Evolutionary conservation across 2,329 filamentous ascomycete species (phyloP).

Genomic region (Epichloe elymi): DNA sequence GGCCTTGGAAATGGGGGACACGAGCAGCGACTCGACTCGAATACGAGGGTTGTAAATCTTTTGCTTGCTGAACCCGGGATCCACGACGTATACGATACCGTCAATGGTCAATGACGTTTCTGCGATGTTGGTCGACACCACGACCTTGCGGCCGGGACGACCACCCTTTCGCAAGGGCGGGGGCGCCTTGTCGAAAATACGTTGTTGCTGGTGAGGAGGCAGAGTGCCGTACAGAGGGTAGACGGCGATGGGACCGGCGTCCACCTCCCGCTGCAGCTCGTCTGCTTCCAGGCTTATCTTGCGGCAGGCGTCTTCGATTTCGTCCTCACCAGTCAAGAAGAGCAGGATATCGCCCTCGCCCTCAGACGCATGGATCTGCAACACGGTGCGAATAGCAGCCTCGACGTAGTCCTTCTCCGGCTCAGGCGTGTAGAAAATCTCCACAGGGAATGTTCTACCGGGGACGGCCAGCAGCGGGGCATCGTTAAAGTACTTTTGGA

Average conservation of each 20-base stretch:
- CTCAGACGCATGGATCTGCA: slow-evolving; percentile 93
- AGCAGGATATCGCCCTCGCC: slow-evolving; percentile 84
- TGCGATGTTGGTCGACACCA: slow-evolving; percentile 94
- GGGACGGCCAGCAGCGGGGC: slow-evolving; percentile 89
- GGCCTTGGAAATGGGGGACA: slow-evolving; percentile 94
- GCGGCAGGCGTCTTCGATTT: slow-evolving; percentile 91
- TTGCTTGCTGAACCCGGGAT: slow-evolving; percentile 97
- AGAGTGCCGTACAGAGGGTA: slow-evolving; percentile 92
- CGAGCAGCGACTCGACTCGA: slow-evolving; percentile 90
- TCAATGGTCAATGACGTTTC: slow-evolving; percentile 97
- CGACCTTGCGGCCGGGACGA: slow-evolving; percentile 80
- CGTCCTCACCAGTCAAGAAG: slow-evolving; percentile 94
- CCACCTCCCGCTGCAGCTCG: slow-evolving; percentile 81
- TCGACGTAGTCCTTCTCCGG: slow-evolving; percentile 95
- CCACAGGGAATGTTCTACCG: slow-evolving; percentile 87
- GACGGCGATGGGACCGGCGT: slow-evolving; percentile 76
- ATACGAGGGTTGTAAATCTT: slow-evolving; percentile 98
- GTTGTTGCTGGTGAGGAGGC: slow-evolving; percentile 84
- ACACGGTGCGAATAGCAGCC: slow-evolving; percentile 81
- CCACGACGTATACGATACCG: slow-evolving; percentile 98
- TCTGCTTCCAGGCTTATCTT: slow-evolving; percentile 87
- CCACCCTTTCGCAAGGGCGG: slow-evolving; percentile 59
- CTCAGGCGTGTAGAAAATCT: slow-evolving; percentile 97
- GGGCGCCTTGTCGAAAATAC: slow-evolving; percentile 86
- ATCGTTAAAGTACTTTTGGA: slow-evolving; percentile 92